Evolutionary conservation across 768 basidiomycete genomes (phyloP).

Genomic region (Lentinula aciculospora): DNA sequence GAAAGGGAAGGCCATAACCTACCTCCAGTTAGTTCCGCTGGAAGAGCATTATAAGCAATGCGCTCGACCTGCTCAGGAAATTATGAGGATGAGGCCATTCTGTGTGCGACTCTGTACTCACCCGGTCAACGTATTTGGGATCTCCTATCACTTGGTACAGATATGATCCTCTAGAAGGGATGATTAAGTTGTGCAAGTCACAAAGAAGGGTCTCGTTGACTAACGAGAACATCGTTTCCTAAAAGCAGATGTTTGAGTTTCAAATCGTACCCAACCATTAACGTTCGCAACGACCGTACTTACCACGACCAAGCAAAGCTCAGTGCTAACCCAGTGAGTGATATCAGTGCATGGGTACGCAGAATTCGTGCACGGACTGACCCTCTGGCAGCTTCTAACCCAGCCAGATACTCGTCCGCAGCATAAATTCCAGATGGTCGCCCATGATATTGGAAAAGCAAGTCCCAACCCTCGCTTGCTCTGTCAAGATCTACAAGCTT

Average conservation of each 20-base stretch:
- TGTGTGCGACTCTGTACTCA: slow-evolving; percentile 10
- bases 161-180: slow-evolving; percentile 40
- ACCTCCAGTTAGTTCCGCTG: slow-evolving; percentile 42
- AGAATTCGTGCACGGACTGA: slow-evolving; percentile 12
- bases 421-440: slow-evolving; percentile 50
- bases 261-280: not conserved
- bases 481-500: slow-evolving; percentile 36
- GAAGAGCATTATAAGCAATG: slow-evolving; percentile 47
- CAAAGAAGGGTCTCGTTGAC: slow-evolving; percentile 12
- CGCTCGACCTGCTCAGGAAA: slow-evolving; percentile 28
- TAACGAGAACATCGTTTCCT: slow-evolving; percentile 61
- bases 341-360: not conserved
- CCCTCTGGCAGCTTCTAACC: slow-evolving; percentile 50
- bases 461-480: slow-evolving; percentile 48
- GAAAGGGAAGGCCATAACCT: slow-evolving; percentile 3
- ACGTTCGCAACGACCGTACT: slow-evolving; percentile 11
- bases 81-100: not conserved
- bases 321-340: slow-evolving; percentile 30
- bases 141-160: slow-evolving; percentile 54
- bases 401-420: slow-evolving; percentile 53
- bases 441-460: slow-evolving; percentile 55
- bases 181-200: not conserved
- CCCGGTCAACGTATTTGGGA: slow-evolving; percentile 43
- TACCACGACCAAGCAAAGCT: slow-evolving; percentile 49
- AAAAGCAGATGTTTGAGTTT: not conserved